Base-by-base conservation (phyloP, 805 yeast genomes). In the Nakazawaea anatomiae region DNA sequence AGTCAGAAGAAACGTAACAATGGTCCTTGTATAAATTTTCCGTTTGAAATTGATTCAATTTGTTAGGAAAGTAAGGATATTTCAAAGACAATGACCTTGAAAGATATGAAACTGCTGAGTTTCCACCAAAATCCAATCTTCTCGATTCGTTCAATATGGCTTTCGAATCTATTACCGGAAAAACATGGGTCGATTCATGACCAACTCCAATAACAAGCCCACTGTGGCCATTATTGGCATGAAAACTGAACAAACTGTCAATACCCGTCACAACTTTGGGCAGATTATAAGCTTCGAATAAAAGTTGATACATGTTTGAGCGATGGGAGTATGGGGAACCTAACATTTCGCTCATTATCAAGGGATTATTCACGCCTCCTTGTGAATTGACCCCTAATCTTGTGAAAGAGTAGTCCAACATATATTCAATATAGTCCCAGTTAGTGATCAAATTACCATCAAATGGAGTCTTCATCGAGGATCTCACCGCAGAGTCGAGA, bases 91-190 rank as follows among this genome's bases (percentile, higher is more conserved):
- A 67, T 36, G 85, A 74, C 57, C 74, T 77, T 52, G 75, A 77
- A 61, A 94, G 64, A 58, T 76, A 91, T 39, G 76, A 80, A 32
- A 76, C 79, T 1, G 91, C 77, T 42, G 80, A 87, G 54, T 80
- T 79, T 9, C 97, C 98, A 54, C 98, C 98, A 89, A 94, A 89
- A 62, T 89, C 89, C 39, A 94, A 80, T 60, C 98, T 74, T 60
- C 89, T 90, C 7, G 90, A 72, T 52, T 83, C 85, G 30, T 77
- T 69, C 50, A 89, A 64, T 2, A 83, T 56, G 0, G 95, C 91
- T 49, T 71, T 70, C 0, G 90, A 89, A n/a, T 79, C 63, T 2
- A 88, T 56, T 1, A 92, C 89, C 0, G 99, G 99, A 14, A 92
- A 81, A 0, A 94, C 67, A 61, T 83, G 84, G 0, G 96, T 86